Base-by-base conservation (phyloP, 768 basidiomycete genomes). In the Collybia nuda region DNA sequence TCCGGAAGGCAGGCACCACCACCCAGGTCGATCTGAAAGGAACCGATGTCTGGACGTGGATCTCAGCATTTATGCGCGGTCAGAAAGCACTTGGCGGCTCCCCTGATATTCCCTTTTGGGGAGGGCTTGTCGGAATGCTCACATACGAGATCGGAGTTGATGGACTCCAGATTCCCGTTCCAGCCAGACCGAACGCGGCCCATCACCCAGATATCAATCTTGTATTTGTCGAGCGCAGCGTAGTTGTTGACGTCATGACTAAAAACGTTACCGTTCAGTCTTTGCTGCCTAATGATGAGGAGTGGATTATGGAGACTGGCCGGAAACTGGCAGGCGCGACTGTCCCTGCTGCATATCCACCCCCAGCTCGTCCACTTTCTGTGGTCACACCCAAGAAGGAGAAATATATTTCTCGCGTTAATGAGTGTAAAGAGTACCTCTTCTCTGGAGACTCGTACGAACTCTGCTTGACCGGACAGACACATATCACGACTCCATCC, bases 381-480 rank as follows among this genome's bases (percentile, higher is more conserved):
- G 68, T 88, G 39, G 65, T 58, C n/a, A 63, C 85, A 35, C 87
- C 89, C 0, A 75, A 84, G 56, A 76, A 78, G 58, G 65, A 67
- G 1, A 57, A 63, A 1, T 97, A 98, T 67, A 80, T 86, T 24
- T 66, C 77, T 22, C 80, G 80, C 12, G 92, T 97, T 56, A 69
- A 79, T 17, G 62, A 72, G 46, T 88, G 90, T 12, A 83, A 92
- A 61, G 84, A 90, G 49, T 76, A 79, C 52, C 81, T 97, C 35
- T 86, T 77, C 52, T 76, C 85, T 24, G 95, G 95, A 3, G 89
- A 97, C 62, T 91, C 91, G 2, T 98, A 98, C 68, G 95, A 98
- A 65, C 78, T 98, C 28, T 97, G 94, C 55, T 72, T 97, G 28
- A 97, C 95, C 1, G 86, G 87, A 4, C 80, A 75, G 9, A 89